These are phyloP conservation scores for Rusavskia elegans DNA, from an alignment of 495 filamentous ascomycete genomes.

Conservation along the genomic window DNA sequence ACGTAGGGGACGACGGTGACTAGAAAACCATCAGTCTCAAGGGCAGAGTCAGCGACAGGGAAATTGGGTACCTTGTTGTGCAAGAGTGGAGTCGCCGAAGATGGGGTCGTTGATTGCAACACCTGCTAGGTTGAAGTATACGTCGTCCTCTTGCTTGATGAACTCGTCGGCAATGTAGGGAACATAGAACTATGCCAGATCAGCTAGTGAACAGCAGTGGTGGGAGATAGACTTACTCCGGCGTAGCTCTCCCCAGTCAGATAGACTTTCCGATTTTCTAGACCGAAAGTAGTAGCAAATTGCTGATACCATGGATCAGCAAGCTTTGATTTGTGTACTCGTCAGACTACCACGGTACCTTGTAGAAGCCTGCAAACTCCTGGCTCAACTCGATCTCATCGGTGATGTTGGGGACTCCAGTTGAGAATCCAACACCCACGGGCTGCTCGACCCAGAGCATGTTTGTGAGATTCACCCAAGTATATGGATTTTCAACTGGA, in stretches of 20 bases:
- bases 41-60: slow-evolving; percentile 28
- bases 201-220: too few species aligned
- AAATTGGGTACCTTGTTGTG: slow-evolving; percentile 6
- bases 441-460: slow-evolving; percentile 48
- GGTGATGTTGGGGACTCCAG: slow-evolving; percentile 35
- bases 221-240: slow-evolving; percentile 7
- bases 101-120: slow-evolving; percentile 14
- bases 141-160: slow-evolving; percentile 30
- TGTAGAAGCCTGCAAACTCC: slow-evolving; percentile 47
- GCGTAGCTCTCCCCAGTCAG: slow-evolving; percentile 48
- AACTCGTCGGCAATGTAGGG: slow-evolving; percentile 38
- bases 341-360: slow-evolving; percentile 2
- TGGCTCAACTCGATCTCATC: slow-evolving; percentile 38
- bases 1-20: slow-evolving; percentile 32
- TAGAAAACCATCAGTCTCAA: slow-evolving; percentile 24
- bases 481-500: slow-evolving; percentile 42
- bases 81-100: slow-evolving; percentile 9
- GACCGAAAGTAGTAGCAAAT: slow-evolving; percentile 41
- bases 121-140: slow-evolving; percentile 32
- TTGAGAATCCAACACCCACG: slow-evolving; percentile 40
- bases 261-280: slow-evolving; percentile 45
- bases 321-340: too few species aligned
- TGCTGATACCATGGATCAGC: slow-evolving; percentile 17
- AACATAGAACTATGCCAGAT: slow-evolving; percentile 22
- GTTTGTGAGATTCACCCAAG: slow-evolving; percentile 53